phyloP scores from a whole-genome alignment of 495 filamentous ascomycete species.

The Elaphomyces granulatus region DNA sequence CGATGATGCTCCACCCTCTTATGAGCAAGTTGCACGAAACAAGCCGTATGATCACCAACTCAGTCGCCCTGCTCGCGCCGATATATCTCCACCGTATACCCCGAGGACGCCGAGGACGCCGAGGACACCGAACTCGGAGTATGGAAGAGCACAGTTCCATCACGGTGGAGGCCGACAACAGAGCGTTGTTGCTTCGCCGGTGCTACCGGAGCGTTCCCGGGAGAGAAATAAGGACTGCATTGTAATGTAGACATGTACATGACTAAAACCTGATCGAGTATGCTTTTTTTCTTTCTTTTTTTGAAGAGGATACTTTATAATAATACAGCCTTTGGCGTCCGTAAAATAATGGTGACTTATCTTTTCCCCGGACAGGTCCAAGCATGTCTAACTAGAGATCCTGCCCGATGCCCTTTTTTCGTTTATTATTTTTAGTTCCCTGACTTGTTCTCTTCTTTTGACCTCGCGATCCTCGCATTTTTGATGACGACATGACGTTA shows the following conservation, averaged over 20 bases:
- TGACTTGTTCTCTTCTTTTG: too few species aligned
- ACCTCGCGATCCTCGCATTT: too few species aligned
- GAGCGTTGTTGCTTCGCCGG: slow-evolving; percentile 5
- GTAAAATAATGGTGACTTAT: too few species aligned
- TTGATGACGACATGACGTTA: too few species aligned
- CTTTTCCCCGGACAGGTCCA: too few species aligned
- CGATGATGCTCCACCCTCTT: slow-evolving; percentile 54
- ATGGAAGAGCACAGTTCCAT: slow-evolving; percentile 10
- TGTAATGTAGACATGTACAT: slow-evolving; percentile 24
- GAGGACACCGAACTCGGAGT: slow-evolving; percentile 4
- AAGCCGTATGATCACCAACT: slow-evolving; percentile 48
- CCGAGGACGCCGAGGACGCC: background rate
- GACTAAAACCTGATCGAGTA: too few species aligned
- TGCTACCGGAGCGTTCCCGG: slow-evolving; percentile 11
- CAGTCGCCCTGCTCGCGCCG: slow-evolving; percentile 36
- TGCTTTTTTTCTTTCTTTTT: background rate
- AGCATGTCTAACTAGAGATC: too few species aligned
- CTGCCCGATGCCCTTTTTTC: too few species aligned
- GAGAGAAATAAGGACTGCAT: slow-evolving; percentile 30
- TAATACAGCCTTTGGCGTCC: too few species aligned
- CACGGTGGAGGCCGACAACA: slow-evolving; percentile 9
- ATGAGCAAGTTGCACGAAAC: slow-evolving; percentile 61
- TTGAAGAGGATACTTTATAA: too few species aligned
- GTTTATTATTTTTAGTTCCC: too few species aligned
- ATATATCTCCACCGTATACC: background rate